A percentile compares a stretch with the other conserved stretches of the same genome.
Evolutionary conservation across 257 asterid species (phyloP).

Genomic region (Scutellaria barbata): DNA sequence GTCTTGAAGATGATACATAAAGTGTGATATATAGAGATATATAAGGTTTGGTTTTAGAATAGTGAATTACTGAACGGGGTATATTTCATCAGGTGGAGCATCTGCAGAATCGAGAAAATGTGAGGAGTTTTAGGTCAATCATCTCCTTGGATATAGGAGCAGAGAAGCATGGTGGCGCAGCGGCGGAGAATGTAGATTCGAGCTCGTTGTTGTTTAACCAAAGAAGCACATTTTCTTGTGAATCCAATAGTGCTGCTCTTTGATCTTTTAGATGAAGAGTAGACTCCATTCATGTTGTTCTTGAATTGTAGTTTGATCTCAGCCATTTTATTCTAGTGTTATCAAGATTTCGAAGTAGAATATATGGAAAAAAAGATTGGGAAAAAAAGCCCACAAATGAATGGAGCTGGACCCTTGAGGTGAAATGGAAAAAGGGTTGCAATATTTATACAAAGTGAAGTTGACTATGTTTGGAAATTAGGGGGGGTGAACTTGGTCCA

Average conservation of each 20-base stretch:
- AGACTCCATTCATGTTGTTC: constrained; percentile 21
- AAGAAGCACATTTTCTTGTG: constrained; percentile 66
- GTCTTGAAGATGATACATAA: neutral
- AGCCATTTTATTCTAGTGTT: constrained; percentile 39
- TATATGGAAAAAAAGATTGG: neutral
- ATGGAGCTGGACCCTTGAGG: constrained; percentile 74
- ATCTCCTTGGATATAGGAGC: constrained; percentile 81
- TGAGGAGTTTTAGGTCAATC: constrained; percentile 34
- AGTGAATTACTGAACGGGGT: too few species aligned
- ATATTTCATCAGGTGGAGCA: neutral
- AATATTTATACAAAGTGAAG: constrained; percentile 35
- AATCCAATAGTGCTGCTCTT: constrained; percentile 51
- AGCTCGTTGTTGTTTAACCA: constrained; percentile 75
- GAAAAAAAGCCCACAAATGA: constrained; percentile 65
- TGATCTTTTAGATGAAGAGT: constrained; percentile 37
- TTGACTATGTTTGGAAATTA: constrained; percentile 24
- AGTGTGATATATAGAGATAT: too few species aligned
- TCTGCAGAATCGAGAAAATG: neutral
- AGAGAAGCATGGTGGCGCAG: constrained; percentile 83
- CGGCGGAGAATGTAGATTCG: constrained; percentile 83
- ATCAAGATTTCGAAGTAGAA: neutral
- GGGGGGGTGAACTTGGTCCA: constrained; percentile 60
- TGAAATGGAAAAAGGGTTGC: constrained; percentile 13
- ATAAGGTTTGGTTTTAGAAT: too few species aligned
- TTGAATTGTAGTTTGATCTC: constrained; percentile 40